Conservation (phyloP, 306 rosid species). For the Alnus glutinosa region DNA sequence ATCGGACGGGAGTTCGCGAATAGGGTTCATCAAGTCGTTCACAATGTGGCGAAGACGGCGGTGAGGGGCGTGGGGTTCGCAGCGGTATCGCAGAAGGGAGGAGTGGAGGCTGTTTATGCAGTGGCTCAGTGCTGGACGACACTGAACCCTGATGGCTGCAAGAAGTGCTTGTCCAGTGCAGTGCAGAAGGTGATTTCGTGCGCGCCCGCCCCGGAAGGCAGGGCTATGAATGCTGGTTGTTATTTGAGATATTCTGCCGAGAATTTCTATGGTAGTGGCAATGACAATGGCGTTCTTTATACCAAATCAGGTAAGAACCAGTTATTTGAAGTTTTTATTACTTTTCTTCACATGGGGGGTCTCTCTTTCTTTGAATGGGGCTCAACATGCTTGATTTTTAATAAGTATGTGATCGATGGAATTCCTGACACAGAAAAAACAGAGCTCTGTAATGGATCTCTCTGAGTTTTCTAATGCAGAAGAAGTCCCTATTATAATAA, state of each 20-base stretch:
- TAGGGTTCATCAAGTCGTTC: slow-evolving; percentile 24
- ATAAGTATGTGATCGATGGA: too few relatives aligned
- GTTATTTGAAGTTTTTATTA: too few relatives aligned
- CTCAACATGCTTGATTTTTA: too few relatives aligned
- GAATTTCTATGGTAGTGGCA: slow-evolving; percentile 34
- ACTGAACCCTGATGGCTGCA: slow-evolving; percentile 22
- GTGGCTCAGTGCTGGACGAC: slow-evolving; percentile 71
- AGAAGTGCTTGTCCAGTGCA: slow-evolving; percentile 38
- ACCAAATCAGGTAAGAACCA: not conserved
- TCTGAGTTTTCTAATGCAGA: too few relatives aligned
- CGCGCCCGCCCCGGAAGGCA: slow-evolving; percentile 43
- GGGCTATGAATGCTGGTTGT: slow-evolving; percentile 51
- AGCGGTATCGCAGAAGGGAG: slow-evolving; percentile 27
- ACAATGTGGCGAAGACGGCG: slow-evolving; percentile 29
- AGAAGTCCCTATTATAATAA: too few relatives aligned
- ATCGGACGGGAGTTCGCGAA: slow-evolving; percentile 8
- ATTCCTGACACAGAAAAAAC: too few relatives aligned
- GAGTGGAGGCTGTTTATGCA: slow-evolving; percentile 42
- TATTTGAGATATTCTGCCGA: slow-evolving; percentile 50
- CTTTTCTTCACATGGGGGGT: too few relatives aligned
- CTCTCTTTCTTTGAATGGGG: too few relatives aligned
- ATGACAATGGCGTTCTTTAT: not conserved
- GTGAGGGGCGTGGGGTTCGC: slow-evolving; percentile 35
- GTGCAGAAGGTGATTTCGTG: slow-evolving; percentile 26
- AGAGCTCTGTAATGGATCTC: too few relatives aligned